phyloP scores from a whole-genome alignment of 1,284 basidiomycete genomes.

The Puccinia horiana region DNA sequence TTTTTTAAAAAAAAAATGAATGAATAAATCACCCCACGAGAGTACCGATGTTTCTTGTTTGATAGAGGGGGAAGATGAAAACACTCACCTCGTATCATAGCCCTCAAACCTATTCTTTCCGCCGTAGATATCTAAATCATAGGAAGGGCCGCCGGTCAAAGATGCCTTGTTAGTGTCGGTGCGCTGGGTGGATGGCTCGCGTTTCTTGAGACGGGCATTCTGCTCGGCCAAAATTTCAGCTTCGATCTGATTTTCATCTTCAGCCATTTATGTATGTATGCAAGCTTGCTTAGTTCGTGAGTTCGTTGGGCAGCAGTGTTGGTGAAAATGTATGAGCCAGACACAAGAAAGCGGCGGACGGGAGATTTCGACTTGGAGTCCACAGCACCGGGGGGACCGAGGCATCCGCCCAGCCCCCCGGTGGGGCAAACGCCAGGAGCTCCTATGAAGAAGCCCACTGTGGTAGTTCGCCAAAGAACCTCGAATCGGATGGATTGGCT shows the following conservation, averaged over 20 bases:
- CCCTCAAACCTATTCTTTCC: constrained; percentile 41
- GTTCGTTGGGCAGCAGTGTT: not conserved
- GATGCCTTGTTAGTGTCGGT: constrained; percentile 40
- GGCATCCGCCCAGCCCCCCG: no score
- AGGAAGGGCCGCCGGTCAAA: constrained; percentile 45
- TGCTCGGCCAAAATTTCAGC: constrained; percentile 44
- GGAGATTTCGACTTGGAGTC: no score
- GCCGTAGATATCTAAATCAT: constrained; percentile 47
- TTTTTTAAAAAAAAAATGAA: not conserved
- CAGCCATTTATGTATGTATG: constrained; percentile 32
- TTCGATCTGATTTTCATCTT: constrained; percentile 44
- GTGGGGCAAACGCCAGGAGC: no score
- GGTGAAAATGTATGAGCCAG: not conserved
- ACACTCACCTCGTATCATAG: constrained; percentile 44
- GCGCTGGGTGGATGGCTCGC: constrained; percentile 39
- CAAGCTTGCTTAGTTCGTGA: not conserved
- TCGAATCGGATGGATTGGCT: constrained; percentile 37
- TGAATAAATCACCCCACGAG: no score
- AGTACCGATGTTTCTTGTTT: no score
- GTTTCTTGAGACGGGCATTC: constrained; percentile 13
- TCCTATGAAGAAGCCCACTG: not conserved
- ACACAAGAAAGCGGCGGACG: no score
- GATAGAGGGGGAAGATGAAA: not conserved
- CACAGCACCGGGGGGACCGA: no score
- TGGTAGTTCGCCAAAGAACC: not conserved